Conservation (phyloP, 192 early-diverging fungal species). For the Umbelopsis vinacea region DNA sequence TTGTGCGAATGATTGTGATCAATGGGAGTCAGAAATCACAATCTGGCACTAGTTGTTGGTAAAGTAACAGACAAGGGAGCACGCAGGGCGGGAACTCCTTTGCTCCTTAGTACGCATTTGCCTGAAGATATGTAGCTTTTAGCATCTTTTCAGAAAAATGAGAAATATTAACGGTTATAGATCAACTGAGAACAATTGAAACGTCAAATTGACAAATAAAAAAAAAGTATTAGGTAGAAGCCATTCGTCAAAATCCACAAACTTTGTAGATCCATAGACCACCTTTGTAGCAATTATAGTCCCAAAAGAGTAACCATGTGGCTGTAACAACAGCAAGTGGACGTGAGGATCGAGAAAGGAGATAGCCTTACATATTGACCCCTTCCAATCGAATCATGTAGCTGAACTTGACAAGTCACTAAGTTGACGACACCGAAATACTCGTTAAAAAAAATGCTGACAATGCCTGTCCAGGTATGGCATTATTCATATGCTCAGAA, state of each 20-base stretch:
- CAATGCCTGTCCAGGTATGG: no score
- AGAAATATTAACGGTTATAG: no score
- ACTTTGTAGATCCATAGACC: not conserved
- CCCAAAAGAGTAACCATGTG: slow-evolving; percentile 5
- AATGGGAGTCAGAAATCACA: not conserved
- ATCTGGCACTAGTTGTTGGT: not conserved
- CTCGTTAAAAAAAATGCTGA: not conserved
- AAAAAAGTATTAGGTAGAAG: no score
- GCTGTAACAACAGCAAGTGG: not conserved
- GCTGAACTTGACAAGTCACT: not conserved
- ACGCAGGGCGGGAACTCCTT: slow-evolving; percentile 18
- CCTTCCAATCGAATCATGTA: not conserved
- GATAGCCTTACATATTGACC: not conserved
- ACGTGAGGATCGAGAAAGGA: not conserved
- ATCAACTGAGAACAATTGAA: no score
- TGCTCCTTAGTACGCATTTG: not conserved
- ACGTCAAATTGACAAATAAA: no score
- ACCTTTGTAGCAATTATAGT: not conserved
- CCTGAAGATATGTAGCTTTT: no score
- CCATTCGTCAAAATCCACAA: not conserved
- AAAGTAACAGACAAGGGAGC: not conserved
- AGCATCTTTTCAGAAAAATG: no score
- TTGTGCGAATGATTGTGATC: not conserved
- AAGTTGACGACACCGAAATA: not conserved
- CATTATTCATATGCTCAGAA: no score